These are phyloP conservation scores for Aspergillus avenaceus DNA, from an alignment of 495 filamentous ascomycete species.

Conservation along the genomic window DNA sequence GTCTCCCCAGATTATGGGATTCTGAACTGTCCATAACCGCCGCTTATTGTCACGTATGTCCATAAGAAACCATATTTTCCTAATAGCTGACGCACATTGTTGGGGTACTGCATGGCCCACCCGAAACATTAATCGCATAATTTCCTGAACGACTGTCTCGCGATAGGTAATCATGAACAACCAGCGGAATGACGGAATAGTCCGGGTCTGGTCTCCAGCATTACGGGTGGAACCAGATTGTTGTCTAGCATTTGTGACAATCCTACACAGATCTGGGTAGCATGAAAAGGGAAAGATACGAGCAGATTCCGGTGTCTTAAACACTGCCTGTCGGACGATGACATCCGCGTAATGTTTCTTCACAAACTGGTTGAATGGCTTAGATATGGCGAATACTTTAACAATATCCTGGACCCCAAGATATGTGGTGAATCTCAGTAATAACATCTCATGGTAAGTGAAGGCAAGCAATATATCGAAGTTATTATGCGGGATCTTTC, in stretches of 20 bases:
- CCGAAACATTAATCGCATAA: slow-evolving; percentile 47
- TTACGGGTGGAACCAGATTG: background rate
- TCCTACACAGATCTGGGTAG: slow-evolving; percentile 46
- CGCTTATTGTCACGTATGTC: slow-evolving; percentile 49
- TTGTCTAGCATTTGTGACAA: background rate
- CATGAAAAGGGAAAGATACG: slow-evolving; percentile 46
- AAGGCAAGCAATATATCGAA: slow-evolving; percentile 52
- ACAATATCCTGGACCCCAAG: slow-evolving; percentile 48
- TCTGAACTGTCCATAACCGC: slow-evolving; percentile 47
- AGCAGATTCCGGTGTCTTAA: slow-evolving; percentile 40
- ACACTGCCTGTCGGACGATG: slow-evolving; percentile 36
- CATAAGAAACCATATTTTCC: slow-evolving; percentile 65
- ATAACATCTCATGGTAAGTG: slow-evolving; percentile 43
- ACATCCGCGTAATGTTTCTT: slow-evolving; percentile 37
- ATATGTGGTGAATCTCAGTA: slow-evolving; percentile 43
- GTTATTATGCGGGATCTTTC: background rate
- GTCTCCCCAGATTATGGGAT: slow-evolving; percentile 43
- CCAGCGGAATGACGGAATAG: slow-evolving; percentile 48
- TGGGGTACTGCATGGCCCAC: slow-evolving; percentile 49
- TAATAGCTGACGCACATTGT: slow-evolving; percentile 37
- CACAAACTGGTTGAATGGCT: slow-evolving; percentile 49
- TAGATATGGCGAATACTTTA: slow-evolving; percentile 53
- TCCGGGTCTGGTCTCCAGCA: slow-evolving; percentile 2
- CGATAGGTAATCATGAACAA: slow-evolving; percentile 49
- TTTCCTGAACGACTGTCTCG: slow-evolving; percentile 45